These are phyloP conservation scores for Cercospora zeina DNA, from an alignment of 2,329 filamentous ascomycete species.

Conservation along the genomic window DNA sequence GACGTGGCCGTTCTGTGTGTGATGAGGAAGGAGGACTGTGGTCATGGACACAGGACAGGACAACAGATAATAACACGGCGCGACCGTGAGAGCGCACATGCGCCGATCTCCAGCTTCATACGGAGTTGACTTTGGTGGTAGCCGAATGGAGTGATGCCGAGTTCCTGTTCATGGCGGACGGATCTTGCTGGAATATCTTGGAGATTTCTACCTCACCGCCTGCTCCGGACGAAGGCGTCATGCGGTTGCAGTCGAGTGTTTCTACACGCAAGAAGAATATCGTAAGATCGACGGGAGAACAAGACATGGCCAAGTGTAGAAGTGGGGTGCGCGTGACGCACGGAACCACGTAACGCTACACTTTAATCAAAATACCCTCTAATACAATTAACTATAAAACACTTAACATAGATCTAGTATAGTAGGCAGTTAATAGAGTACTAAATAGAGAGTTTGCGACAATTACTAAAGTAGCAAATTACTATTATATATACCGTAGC, in stretches of 20 bases:
- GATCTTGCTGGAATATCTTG: not conserved
- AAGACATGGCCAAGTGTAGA: too few relatives aligned
- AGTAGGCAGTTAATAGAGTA: too few relatives aligned
- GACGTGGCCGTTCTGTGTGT: not conserved
- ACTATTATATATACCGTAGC: too few relatives aligned
- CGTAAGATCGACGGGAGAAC: too few relatives aligned
- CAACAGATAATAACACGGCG: not conserved
- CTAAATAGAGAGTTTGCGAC: too few relatives aligned
- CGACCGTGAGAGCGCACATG: not conserved
- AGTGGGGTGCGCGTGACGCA: too few relatives aligned
- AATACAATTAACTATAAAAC: too few relatives aligned
- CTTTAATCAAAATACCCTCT: too few relatives aligned
- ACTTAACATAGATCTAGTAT: too few relatives aligned
- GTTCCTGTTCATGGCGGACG: not conserved
- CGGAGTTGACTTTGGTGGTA: not conserved
- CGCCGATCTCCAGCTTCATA: not conserved
- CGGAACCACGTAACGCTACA: too few relatives aligned
- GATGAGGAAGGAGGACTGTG: not conserved
- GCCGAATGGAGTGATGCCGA: not conserved
- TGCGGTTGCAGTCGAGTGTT: not conserved
- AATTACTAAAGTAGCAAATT: too few relatives aligned
- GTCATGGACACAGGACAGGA: not conserved
- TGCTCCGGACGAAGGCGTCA: not conserved
- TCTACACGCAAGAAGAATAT: too few relatives aligned
- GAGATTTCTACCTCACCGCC: not conserved